Base-by-base conservation (phyloP, 208 protist species). In the Spongospora subterranea region DNA sequence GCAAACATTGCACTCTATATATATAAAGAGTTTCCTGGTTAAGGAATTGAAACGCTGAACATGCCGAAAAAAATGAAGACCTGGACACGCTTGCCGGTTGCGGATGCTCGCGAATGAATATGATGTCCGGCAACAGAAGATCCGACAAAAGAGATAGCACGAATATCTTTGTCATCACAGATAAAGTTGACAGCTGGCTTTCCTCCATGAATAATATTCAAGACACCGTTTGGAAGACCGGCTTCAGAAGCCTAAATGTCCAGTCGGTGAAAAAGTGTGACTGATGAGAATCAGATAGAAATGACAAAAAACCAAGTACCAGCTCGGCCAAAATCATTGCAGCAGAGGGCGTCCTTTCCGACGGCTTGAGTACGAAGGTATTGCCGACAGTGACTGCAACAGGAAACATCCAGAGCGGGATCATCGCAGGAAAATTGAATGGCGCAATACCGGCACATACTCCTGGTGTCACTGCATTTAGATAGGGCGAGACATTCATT, bases 141-240 rank as follows among this genome's bases (percentile, higher is more conserved):
- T 46, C 96, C 97, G 88, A 98, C 97, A 90, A 98, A 98, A 13
- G 96, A 97, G 71, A 98, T 96, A n/a, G 97, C 95, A 40, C 92
- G 93, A 88, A 98, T 97, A 53, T 92, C 91, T 20, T 95, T 95
- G 89, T 93, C 43, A 90, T 97, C 96, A 93, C 96, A 98, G 90
- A 98, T 96, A 92, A 98, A 98, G 95, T 98, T 96, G 38, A 98
- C 97, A 0, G 96, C 66, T 39, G 92, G 82, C 45, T 93, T 53
- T 89, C 29, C 6, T 64, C 92, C 93, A 88, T 94, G 92, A 46
- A 94, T 92, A 88, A 94, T 91, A 77, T 94, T 94, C 20, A 94
- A 88, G 0, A 93, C 91, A 41, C 93, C 93, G 38, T 94, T 32
- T 1, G 92, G 92, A 32, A 93, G 41, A 32, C 96, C 96, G 43